phyloP scores from a whole-genome alignment of 1,284 basidiomycete species.

The Rhodotorula sp. region DNA sequence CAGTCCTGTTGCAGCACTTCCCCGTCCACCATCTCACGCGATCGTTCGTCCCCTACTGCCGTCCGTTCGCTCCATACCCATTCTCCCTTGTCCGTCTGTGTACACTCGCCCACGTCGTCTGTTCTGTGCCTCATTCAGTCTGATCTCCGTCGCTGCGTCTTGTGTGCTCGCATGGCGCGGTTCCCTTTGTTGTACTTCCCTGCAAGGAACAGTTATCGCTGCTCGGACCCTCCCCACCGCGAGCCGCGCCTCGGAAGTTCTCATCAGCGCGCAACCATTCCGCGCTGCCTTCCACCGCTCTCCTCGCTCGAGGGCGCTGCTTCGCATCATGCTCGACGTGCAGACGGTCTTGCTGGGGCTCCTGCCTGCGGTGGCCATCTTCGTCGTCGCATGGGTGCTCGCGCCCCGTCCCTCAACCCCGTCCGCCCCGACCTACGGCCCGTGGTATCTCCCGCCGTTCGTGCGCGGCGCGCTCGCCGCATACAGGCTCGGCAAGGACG shows the following conservation, averaged over 20 bases:
- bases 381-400: neutral
- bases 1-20: neutral
- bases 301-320: neutral
- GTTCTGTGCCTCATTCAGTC: no score
- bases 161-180: no score
- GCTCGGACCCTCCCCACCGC: no score
- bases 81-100: no score
- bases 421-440: constrained; percentile 19
- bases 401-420: neutral
- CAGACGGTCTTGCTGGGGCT: neutral
- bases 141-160: no score
- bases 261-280: neutral
- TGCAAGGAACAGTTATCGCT: no score
- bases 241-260: neutral
- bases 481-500: constrained; percentile 36
- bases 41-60: no score
- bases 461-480: constrained; percentile 23
- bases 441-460: constrained; percentile 16
- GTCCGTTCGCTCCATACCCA: no score
- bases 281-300: neutral
- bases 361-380: neutral
- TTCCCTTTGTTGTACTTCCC: no score
- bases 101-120: no score
- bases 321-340: neutral
- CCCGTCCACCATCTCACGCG: neutral